Percentiles rank a stretch among this genome's conserved stretches.
phyloP scores from a whole-genome alignment of 129 eudicot species.

The Saposhnikovia divaricata region DNA sequence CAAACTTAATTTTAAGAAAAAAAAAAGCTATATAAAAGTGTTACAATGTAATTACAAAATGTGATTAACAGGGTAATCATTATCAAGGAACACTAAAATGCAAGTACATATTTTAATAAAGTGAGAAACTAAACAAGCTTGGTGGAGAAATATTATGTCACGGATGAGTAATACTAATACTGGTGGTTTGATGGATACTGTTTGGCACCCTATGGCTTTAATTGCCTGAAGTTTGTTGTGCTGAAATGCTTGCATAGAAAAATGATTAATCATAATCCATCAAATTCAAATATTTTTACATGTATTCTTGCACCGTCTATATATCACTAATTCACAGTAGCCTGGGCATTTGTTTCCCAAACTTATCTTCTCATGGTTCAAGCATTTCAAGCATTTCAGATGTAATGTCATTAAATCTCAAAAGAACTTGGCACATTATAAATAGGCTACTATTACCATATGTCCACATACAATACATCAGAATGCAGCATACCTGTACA shows the following conservation, averaged over 20 bases:
- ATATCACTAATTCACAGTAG: no score
- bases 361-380: neutral
- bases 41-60: neutral
- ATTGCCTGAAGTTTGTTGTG: neutral
- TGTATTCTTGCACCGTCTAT: no score
- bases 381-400: neutral
- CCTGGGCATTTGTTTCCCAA: neutral
- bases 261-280: neutral
- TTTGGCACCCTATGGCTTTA: neutral
- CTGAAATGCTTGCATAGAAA: neutral
- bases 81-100: neutral
- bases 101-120: neutral
- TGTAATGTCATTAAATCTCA: neutral
- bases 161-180: no score
- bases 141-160: neutral
- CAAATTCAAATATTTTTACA: no score
- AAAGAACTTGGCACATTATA: neutral
- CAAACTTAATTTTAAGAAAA: neutral
- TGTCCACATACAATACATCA: neutral
- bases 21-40: neutral
- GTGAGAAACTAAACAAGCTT: neutral
- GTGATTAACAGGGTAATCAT: neutral
- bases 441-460: no score
- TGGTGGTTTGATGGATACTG: neutral
- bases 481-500: conserved; percentile 55